These are phyloP conservation scores for Cephalotrichum gorgonifer DNA, from an alignment of 2,329 filamentous ascomycete species.

Conservation along the genomic window DNA sequence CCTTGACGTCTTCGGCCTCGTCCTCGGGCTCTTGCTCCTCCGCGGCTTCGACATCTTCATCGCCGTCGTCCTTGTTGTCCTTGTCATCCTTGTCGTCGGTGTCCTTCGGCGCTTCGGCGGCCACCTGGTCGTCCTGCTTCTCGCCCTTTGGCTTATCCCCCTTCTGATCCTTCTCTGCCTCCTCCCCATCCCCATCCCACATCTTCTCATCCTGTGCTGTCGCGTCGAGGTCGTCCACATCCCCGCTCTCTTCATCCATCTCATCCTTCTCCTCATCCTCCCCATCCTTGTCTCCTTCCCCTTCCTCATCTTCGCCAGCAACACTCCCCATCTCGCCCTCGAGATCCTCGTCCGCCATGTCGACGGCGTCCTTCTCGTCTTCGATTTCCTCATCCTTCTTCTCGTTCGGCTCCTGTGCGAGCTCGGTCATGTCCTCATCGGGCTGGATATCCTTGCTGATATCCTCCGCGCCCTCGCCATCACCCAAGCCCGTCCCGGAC, in stretches of 20 bases:
- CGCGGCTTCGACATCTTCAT: slow-evolving; percentile 20
- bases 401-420: slow-evolving; percentile 74
- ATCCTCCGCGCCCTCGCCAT: slow-evolving; percentile 90
- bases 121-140: slow-evolving; percentile 52
- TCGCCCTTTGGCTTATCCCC: slow-evolving; percentile 62
- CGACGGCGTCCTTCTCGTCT: slow-evolving; percentile 76
- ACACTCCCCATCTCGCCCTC: slow-evolving; percentile 68
- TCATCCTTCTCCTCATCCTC: slow-evolving; percentile 59
- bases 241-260: slow-evolving; percentile 81
- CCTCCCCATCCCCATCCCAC: slow-evolving; percentile 82
- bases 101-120: slow-evolving; percentile 43
- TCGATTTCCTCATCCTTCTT: slow-evolving; percentile 58
- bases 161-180: slow-evolving; percentile 74
- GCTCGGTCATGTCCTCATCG: slow-evolving; percentile 84
- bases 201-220: slow-evolving; percentile 95
- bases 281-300: slow-evolving; percentile 50
- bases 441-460: slow-evolving; percentile 95
- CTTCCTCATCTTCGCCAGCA: slow-evolving; percentile 52
- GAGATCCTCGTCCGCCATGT: slow-evolving; percentile 86
- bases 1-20: slow-evolving; percentile 43
- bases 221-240: slow-evolving; percentile 83
- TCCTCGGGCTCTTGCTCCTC: slow-evolving; percentile 24
- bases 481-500: slow-evolving; percentile 83
- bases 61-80: slow-evolving; percentile 25
- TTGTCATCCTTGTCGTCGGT: slow-evolving; percentile 34